Evolutionary conservation across 2,329 filamentous ascomycete genomes (phyloP).

Genomic region (Raffaelea albimanens): DNA sequence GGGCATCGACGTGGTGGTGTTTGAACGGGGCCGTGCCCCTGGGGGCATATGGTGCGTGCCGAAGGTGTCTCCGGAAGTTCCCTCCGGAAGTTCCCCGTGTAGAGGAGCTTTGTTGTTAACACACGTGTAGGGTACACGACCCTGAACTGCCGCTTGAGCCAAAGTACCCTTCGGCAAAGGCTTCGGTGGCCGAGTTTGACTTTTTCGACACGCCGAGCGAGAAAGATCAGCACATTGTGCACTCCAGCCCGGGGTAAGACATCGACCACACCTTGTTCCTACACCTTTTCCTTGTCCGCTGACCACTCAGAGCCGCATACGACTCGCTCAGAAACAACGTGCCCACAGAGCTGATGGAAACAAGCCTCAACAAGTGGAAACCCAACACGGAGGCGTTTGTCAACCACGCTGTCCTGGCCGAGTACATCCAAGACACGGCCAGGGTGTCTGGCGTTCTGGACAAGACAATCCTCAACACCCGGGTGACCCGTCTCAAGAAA

Average conservation of each 20-base stretch:
- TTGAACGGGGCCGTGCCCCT: conserved; percentile 23
- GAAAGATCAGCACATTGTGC: conserved; percentile 26
- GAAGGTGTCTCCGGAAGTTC: no score
- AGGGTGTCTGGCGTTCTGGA: conserved; percentile 36
- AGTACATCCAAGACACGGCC: conserved; percentile 54
- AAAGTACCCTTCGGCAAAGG: conserved; percentile 21
- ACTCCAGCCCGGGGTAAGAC: conserved; percentile 5
- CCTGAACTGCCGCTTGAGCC: conserved; percentile 19
- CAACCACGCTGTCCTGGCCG: conserved; percentile 42
- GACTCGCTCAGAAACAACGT: conserved; percentile 63
- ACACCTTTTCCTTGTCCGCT: not conserved
- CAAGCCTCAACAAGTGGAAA: conserved; percentile 41
- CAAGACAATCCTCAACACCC: conserved; percentile 44
- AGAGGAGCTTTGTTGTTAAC: no score
- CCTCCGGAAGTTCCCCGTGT: no score
- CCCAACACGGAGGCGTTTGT: conserved; percentile 50
- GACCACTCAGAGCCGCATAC: conserved; percentile 34
- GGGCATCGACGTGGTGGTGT: conserved; percentile 26
- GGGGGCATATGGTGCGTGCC: conserved; percentile 26
- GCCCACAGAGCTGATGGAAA: conserved; percentile 45
- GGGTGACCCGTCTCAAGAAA: conserved; percentile 45
- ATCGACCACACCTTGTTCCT: not conserved
- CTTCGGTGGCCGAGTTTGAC: conserved; percentile 19
- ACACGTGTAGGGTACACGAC: conserved; percentile 19
- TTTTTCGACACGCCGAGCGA: conserved; percentile 27